Evolutionary conservation across 2,329 filamentous ascomycete species (phyloP), one percentile per base, ranked within the genome.

Genomic region (Thelonectria olida): DNA sequence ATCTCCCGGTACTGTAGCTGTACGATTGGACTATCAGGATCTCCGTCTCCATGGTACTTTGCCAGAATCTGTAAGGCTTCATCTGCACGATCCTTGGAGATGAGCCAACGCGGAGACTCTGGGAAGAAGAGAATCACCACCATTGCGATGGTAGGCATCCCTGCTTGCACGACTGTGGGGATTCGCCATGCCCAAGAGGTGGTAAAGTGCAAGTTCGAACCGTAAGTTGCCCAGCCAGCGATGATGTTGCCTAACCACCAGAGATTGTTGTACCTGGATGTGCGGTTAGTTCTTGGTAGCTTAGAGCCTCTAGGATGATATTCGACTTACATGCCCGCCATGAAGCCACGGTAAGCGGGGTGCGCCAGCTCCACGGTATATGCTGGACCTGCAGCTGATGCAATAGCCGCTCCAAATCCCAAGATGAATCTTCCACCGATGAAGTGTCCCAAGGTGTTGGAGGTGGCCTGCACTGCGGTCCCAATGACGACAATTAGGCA

Each of bases 291-390:
- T 5, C n/a, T n/a, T n/a, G n/a, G n/a, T 42, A 39, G 19, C 12
- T 4, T 19, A 19, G 7, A 13, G 7, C 17, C 4, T 7, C 3
- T 3, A 3, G 6, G 2, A 25, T 13, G 2, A 45, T 13, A 31
- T 19, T 13, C 15, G 45, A 41, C 56, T 54, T 79, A 73, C 60
- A 88, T 82, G 50, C 86, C 88, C 6, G 86, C 87, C 67, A 88
- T 79, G 19, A 86, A 79, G 20, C 86, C 87, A 64, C 88, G 81
- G 73, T 86, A 88, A 2, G 84, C 82, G 0, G 88, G 88, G 67
- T 90, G 88, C 0, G 86, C 82, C 39, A 89, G 81, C 69, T 90
- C 88, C 42, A 87, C 85, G 4, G 84, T 84, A 70, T 89, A 90
- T 6, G 86, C 83, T 0, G 88, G 88, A 0, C 83, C 87, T 4